Percentiles rank a stretch among this genome's conserved stretches.
Evolutionary conservation across 2,329 filamentous ascomycete genomes (phyloP).

Genomic region (Colletotrichum tropicale): DNA sequence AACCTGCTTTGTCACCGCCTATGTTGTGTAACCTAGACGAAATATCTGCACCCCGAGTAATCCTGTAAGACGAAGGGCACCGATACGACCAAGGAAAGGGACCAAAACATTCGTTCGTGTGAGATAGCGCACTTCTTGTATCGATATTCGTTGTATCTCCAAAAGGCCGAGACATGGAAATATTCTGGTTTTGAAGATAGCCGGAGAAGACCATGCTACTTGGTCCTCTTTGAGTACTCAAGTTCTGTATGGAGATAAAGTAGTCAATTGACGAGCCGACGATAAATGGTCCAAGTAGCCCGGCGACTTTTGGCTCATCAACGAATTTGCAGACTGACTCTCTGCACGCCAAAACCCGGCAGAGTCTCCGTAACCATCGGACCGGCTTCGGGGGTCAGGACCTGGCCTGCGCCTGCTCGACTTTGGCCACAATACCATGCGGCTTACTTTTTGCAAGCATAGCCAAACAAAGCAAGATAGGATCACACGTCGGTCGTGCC

Average conservation of each 20-base stretch:
- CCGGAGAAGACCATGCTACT: neutral
- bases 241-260: neutral
- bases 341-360: neutral
- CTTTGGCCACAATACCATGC: neutral
- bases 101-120: neutral
- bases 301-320: neutral
- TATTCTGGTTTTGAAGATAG: neutral
- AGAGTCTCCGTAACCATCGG: neutral
- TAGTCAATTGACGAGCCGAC: neutral
- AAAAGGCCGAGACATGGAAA: neutral
- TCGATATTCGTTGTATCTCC: neutral
- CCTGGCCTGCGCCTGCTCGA: neutral
- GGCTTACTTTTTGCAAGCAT: neutral
- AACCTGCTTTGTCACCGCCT: neutral
- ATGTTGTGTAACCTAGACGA: constrained; percentile 2
- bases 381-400: neutral
- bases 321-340: neutral
- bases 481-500: neutral
- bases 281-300: neutral
- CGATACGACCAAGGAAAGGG: neutral
- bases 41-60: neutral
- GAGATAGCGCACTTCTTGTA: neutral
- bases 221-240: neutral
- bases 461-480: neutral
- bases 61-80: neutral